Evolutionary conservation across 2,329 filamentous ascomycete genomes (phyloP), one percentile per base, ranked within the genome.

Genomic region (Colletotrichum truncatum): DNA sequence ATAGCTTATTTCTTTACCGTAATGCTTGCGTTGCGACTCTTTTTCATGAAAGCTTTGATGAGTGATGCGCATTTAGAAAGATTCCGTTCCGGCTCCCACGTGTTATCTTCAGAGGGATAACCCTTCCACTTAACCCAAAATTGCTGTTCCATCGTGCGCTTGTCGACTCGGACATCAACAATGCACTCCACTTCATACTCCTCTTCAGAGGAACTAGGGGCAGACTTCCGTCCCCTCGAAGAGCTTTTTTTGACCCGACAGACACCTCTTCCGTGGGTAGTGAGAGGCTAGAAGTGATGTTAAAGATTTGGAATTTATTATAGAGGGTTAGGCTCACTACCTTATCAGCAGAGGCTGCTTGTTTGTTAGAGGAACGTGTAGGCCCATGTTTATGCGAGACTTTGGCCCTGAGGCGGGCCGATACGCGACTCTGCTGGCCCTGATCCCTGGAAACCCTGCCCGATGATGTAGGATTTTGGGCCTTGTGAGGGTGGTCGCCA

Each of bases 121-220:
- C 82, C 83, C 68, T 81, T 80, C 86, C 86, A 88, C 72, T 87
- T 86, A 56, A 89, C 79, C 4, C 76, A 66, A 70, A 84, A 88
- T 70, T 80, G 72, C 66, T 79, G 75, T 64, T 78, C 71, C 65
- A 75, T 74, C 1, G 77, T 79, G 5, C 73, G 70, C 6, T 70
- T 70, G 39, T 83, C 78, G 36, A 83, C 73, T 4, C 70, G 73
- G 0, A 76, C 77, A 16, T 78, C 78, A 10, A 85, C 53, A 30
- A 87, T 83, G 3, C 72, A 69, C 69, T 87, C 84, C 0, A 87
- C 82, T 55, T 82, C 79, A 72, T 78, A 87, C 61, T 81, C 78
- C 4, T 72, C 70, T 11, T 70, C 67, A 6, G 69, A 57, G 4
- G 23, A 55, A 38, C 16, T 25, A 6, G 16, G 43, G 25, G n/a